Evolutionary conservation across 2,329 filamentous ascomycete genomes (phyloP).

Genomic region (Colletotrichum scovillei): DNA sequence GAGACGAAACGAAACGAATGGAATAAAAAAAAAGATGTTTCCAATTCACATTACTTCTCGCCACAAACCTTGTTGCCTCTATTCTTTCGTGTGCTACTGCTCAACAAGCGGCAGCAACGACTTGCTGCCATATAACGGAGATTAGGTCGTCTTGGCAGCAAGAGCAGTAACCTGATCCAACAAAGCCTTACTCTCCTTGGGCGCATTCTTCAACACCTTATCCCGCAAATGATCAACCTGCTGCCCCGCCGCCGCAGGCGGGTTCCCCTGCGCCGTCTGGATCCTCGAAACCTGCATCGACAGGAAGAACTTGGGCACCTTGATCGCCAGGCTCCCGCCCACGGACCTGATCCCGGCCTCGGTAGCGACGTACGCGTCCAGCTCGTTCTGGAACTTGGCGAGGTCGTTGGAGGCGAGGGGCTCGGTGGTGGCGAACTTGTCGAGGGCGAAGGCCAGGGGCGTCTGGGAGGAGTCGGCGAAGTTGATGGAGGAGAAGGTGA

Average conservation of each 20-base stretch:
- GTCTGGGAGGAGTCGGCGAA: slow-evolving; percentile 60
- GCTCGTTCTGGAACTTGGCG: slow-evolving; percentile 60
- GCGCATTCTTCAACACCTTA: slow-evolving; percentile 68
- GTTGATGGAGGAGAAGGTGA: slow-evolving; percentile 66
- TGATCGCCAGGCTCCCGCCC: slow-evolving; percentile 65
- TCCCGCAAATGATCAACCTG: slow-evolving; percentile 67
- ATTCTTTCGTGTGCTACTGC: neutral
- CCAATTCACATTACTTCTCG: slow-evolving; percentile 23
- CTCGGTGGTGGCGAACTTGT: slow-evolving; percentile 61
- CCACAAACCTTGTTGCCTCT: neutral
- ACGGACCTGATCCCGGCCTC: slow-evolving; percentile 68
- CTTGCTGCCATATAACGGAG: too few species aligned
- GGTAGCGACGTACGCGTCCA: slow-evolving; percentile 69
- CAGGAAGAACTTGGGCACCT: slow-evolving; percentile 73
- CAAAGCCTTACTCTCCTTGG: slow-evolving; percentile 58
- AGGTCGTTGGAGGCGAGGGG: slow-evolving; percentile 63
- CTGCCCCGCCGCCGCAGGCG: slow-evolving; percentile 60
- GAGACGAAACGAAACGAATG: slow-evolving; percentile 26
- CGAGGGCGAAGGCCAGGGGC: slow-evolving; percentile 65
- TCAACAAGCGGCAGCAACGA: too few species aligned
- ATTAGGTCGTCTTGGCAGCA: slow-evolving; percentile 29
- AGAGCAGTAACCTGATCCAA: slow-evolving; percentile 63
- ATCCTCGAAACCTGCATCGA: slow-evolving; percentile 69
- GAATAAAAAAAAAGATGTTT: slow-evolving; percentile 15
- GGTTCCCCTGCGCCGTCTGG: slow-evolving; percentile 67